phyloP scores from a whole-genome alignment of 1,284 basidiomycete species.

The Volvariella surrecta region DNA sequence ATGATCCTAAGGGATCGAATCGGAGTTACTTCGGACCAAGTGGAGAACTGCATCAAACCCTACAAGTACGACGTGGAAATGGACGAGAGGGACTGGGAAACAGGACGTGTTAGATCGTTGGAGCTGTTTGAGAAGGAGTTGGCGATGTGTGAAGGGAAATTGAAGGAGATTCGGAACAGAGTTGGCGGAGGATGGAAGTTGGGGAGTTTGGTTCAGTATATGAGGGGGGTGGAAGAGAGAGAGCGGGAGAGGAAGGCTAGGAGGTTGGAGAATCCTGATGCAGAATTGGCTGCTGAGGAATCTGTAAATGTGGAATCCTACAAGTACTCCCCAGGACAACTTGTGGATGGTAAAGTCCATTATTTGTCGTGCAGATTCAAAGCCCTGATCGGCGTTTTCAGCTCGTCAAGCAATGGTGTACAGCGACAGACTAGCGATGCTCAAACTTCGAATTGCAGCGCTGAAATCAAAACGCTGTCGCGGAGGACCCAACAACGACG shows the following conservation, averaged over 20 bases:
- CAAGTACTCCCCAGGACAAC: constrained; percentile 84
- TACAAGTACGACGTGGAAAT: constrained; percentile 97
- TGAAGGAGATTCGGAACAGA: constrained; percentile 78
- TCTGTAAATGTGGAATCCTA: constrained; percentile 59
- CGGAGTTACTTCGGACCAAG: constrained; percentile 91
- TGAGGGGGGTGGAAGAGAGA: constrained; percentile 76
- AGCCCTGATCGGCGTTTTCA: constrained; percentile 21
- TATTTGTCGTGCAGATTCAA: constrained; percentile 4
- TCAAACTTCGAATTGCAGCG: constrained; percentile 79
- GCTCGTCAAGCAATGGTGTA: constrained; percentile 91
- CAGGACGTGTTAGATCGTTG: constrained; percentile 69
- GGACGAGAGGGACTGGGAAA: constrained; percentile 87
- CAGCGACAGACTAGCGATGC: constrained; percentile 70
- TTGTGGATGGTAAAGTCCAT: constrained; percentile 70
- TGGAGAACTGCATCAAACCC: constrained; percentile 99
- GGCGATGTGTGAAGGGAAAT: constrained; percentile 76
- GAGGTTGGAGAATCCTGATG: constrained; percentile 14
- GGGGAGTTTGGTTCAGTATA: constrained; percentile 74
- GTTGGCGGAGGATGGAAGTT: constrained; percentile 83
- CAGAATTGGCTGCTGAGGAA: constrained; percentile 28
- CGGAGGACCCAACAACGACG: constrained; percentile 76
- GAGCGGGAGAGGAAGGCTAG: constrained; percentile 49
- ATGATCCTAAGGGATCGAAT: constrained; percentile 89
- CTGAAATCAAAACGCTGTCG: constrained; percentile 87
- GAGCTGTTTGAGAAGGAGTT: constrained; percentile 82